Percentiles rank a stretch among this genome's conserved stretches.
Conservation (phyloP, 148 eudicot species). For the Hydrangea macrophylla region DNA sequence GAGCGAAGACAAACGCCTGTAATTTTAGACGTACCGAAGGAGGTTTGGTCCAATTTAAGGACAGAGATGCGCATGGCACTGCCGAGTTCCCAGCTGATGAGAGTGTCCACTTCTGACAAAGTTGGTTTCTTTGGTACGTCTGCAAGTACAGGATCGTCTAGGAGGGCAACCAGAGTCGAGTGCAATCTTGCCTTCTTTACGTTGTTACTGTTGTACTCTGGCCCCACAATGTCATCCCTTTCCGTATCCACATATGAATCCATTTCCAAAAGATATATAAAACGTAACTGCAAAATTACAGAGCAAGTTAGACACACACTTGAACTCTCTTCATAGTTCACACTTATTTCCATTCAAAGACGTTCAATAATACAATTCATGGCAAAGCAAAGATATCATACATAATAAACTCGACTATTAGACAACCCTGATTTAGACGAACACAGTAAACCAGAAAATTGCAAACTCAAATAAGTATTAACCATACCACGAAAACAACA, state of each 20-base stretch:
- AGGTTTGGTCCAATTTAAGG: constrained; percentile 68
- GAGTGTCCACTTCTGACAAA: constrained; percentile 77
- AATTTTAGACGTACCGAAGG: constrained; percentile 47
- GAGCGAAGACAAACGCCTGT: not conserved
- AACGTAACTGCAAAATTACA: too few relatives aligned
- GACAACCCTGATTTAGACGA: too few relatives aligned
- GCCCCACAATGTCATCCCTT: constrained; percentile 15
- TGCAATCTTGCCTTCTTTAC: constrained; percentile 66
- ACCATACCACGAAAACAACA: too few relatives aligned
- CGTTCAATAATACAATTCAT: too few relatives aligned
- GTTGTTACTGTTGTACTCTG: constrained; percentile 49
- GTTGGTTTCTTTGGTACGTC: constrained; percentile 80
- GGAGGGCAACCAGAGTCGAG: constrained; percentile 61
- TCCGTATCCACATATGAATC: constrained; percentile 9
- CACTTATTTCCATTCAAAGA: too few relatives aligned
- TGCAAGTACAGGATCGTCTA: constrained; percentile 68
- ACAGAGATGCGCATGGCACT: constrained; percentile 92
- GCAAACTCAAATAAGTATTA: too few relatives aligned
- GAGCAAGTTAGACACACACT: too few relatives aligned
- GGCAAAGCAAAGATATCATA: too few relatives aligned
- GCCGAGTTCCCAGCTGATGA: constrained; percentile 84
- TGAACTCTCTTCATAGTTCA: too few relatives aligned
- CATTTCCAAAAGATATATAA: too few relatives aligned
- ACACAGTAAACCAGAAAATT: too few relatives aligned
- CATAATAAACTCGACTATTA: too few relatives aligned